These are phyloP conservation scores for Trichosporon faecale DNA, from an alignment of 1,284 basidiomycete genomes.

Conservation along the genomic window DNA sequence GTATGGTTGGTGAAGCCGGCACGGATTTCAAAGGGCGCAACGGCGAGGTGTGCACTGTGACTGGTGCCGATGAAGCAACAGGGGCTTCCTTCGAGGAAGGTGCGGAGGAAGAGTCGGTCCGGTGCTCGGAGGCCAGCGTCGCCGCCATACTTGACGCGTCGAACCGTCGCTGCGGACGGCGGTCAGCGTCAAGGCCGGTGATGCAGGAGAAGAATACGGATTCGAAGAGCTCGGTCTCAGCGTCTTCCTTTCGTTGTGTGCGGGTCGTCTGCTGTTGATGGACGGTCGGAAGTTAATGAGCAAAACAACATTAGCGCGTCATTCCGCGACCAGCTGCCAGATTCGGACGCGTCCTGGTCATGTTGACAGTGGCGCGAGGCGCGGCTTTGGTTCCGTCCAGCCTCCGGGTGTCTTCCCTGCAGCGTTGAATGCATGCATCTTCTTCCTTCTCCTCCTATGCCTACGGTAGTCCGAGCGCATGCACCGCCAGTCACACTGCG, in stretches of 20 bases:
- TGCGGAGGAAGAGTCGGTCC: neutral
- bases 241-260: neutral
- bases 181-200: neutral
- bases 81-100: conserved; percentile 1
- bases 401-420: neutral
- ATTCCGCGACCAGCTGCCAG: neutral
- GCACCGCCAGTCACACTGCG: too few species aligned
- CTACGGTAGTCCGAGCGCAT: too few species aligned
- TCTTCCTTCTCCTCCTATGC: neutral
- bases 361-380: neutral
- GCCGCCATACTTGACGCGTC: neutral
- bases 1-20: neutral
- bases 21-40: neutral
- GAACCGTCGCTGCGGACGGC: neutral
- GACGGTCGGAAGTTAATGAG: neutral
- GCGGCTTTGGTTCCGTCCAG: neutral
- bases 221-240: neutral
- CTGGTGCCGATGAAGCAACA: neutral
- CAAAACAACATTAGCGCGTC: conserved; percentile 2
- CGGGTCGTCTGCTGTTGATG: neutral
- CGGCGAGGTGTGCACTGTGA: neutral
- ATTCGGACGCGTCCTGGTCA: neutral
- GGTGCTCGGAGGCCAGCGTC: neutral
- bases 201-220: neutral
- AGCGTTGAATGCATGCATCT: neutral